Percentiles rank a stretch among this genome's conserved stretches.
Conservation (phyloP, 768 basidiomycete genomes). For the Boletus sp. region DNA sequence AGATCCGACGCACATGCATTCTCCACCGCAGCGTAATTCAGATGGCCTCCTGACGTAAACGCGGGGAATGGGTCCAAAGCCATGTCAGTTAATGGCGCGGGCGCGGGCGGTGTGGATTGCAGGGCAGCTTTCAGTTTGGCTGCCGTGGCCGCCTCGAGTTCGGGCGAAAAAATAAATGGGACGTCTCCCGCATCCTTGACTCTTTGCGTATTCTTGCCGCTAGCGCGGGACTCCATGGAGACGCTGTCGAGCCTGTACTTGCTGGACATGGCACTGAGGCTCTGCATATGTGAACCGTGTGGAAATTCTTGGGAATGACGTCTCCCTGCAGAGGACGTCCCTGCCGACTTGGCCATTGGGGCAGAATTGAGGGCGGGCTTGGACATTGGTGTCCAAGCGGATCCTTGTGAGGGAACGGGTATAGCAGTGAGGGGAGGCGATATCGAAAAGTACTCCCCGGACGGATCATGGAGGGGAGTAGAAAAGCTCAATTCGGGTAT, state of each 20-base stretch:
- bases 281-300: constrained; percentile 18
- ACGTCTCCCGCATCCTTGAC: constrained; percentile 31
- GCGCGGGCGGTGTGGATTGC: constrained; percentile 16
- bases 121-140: constrained; percentile 27
- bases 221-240: constrained; percentile 9
- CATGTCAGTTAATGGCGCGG: background rate
- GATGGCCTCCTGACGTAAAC: constrained; percentile 19
- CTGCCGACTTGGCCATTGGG: constrained; percentile 4
- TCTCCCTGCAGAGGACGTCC: background rate
- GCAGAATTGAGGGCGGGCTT: background rate
- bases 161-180: constrained; percentile 31
- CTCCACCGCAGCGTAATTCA: constrained; percentile 18
- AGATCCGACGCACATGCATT: constrained; percentile 28
- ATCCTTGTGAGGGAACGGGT: constrained; percentile 12
- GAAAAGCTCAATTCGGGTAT: constrained; percentile 18
- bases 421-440: constrained; percentile 8
- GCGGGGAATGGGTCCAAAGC: constrained; percentile 10
- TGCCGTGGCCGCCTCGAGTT: constrained; percentile 29
- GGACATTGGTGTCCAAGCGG: constrained; percentile 14
- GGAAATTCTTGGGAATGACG: constrained; percentile 24
- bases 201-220: constrained; percentile 14
- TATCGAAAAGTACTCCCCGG: constrained; percentile 12
- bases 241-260: constrained; percentile 23
- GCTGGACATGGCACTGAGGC: constrained; percentile 22
- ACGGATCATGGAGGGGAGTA: constrained; percentile 10